Conservation (phyloP, 106 monocot species). For the Allium cepa region DNA sequence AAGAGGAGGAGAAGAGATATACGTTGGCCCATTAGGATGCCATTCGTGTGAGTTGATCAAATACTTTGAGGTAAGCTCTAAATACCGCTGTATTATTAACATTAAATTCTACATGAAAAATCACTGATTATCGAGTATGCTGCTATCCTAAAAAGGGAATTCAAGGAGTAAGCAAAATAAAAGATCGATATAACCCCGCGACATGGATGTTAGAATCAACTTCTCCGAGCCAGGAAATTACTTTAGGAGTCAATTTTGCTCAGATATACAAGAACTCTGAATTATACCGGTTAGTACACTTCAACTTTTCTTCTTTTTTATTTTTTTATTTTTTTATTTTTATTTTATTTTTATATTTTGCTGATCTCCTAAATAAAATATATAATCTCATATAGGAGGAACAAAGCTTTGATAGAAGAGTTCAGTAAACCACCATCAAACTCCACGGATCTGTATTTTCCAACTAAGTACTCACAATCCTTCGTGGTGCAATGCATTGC, state of each 20-base stretch:
- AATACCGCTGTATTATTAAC: neutral
- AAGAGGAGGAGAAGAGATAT: conserved; percentile 81
- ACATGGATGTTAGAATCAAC: conserved; percentile 52
- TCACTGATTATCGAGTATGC: too few species aligned
- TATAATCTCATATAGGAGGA: conserved; percentile 26
- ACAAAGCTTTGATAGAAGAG: conserved; percentile 39
- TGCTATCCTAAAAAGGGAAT: conserved; percentile 8
- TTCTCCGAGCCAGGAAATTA: conserved; percentile 24
- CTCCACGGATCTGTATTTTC: conserved; percentile 43
- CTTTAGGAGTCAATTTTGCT: conserved; percentile 28
- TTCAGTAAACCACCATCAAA: conserved; percentile 28
- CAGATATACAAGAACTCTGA: conserved; percentile 36
- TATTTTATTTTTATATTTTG: too few species aligned
- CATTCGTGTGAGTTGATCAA: conserved; percentile 51
- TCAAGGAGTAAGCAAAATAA: conserved; percentile 31
- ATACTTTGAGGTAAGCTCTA: conserved; percentile 54
- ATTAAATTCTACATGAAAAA: neutral
- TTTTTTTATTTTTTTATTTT: neutral
- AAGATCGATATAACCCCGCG: conserved; percentile 35
- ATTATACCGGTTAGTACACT: conserved; percentile 22
- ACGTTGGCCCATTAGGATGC: conserved; percentile 61
- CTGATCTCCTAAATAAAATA: neutral
- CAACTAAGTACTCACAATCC: conserved; percentile 45
- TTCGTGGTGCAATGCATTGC: conserved; percentile 38
- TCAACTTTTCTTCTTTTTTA: neutral